These are phyloP conservation scores for Penicillium sp. DNA, from an alignment of 2,329 filamentous ascomycete species.

Conservation along the genomic window DNA sequence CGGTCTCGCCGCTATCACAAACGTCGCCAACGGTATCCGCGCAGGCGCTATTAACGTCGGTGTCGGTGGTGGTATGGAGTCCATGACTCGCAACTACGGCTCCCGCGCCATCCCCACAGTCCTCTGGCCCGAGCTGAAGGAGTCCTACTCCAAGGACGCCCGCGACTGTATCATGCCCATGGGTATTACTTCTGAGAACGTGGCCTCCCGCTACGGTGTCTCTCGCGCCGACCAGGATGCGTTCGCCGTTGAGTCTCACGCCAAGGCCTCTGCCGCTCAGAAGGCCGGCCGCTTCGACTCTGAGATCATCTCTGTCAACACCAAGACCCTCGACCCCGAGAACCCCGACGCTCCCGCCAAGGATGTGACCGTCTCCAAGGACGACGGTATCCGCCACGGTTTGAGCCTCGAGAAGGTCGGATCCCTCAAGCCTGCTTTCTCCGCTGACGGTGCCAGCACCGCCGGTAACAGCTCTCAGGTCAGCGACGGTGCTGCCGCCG, in stretches of 20 bases:
- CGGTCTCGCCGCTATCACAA: constrained; percentile 74
- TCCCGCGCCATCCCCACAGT: constrained; percentile 79
- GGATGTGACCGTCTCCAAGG: constrained; percentile 69
- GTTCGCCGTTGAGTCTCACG: constrained; percentile 75
- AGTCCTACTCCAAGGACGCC: constrained; percentile 67
- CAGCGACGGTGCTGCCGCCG: constrained; percentile 82
- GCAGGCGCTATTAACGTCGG: constrained; percentile 71
- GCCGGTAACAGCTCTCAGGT: constrained; percentile 87
- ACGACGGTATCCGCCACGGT: constrained; percentile 78
- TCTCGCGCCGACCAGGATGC: constrained; percentile 76
- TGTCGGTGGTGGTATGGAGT: constrained; percentile 90
- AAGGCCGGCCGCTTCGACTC: constrained; percentile 68
- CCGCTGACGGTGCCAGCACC: constrained; percentile 71
- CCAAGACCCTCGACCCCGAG: constrained; percentile 66
- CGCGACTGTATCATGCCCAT: constrained; percentile 91
- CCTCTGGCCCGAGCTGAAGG: constrained; percentile 72
- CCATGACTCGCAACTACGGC: constrained; percentile 92
- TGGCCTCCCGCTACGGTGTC: constrained; percentile 75
- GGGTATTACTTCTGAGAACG: constrained; percentile 88
- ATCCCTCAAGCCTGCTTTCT: constrained; percentile 84
- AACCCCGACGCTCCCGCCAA: constrained; percentile 58
- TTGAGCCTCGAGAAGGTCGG: constrained; percentile 71
- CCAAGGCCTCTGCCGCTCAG: constrained; percentile 71
- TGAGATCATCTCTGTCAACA: constrained; percentile 81
- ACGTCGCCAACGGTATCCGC: constrained; percentile 74